phyloP scores from a whole-genome alignment of 2,329 filamentous ascomycete species.

The Botrytis elliptica region DNA sequence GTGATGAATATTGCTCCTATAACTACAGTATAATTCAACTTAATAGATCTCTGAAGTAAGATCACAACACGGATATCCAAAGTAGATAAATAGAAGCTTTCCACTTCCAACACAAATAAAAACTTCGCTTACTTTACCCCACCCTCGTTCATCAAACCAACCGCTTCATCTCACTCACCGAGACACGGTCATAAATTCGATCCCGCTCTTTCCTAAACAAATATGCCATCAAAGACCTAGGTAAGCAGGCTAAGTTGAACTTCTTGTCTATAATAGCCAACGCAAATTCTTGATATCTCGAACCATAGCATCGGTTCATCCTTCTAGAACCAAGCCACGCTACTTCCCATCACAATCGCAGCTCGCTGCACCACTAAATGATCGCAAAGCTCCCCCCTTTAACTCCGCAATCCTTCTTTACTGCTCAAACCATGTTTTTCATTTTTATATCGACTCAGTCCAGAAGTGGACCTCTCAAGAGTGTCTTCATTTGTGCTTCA shows the following conservation, averaged over 20 bases:
- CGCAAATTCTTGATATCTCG: fast-evolving
- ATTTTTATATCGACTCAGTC: not conserved
- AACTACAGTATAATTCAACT: not conserved
- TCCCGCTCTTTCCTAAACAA: not conserved
- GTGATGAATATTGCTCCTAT: not conserved
- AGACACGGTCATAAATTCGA: not conserved
- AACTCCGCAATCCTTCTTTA: too few species aligned
- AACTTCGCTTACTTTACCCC: not conserved
- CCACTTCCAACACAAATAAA: not conserved
- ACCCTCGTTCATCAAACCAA: not conserved
- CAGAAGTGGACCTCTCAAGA: not conserved
- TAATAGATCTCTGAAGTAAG: not conserved
- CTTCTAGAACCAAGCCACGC: not conserved
- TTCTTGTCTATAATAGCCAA: not conserved
- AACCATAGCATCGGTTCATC: not conserved
- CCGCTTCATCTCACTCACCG: not conserved
- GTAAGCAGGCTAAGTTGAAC: fast-evolving
- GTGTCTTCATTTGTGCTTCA: not conserved
- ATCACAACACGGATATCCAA: not conserved
- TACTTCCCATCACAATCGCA: too few species aligned
- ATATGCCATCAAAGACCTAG: not conserved
- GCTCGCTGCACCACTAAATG: too few species aligned
- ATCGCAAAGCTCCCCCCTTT: too few species aligned
- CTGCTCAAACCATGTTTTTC: too few species aligned
- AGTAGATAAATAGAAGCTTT: not conserved